phyloP scores from a whole-genome alignment of 495 filamentous ascomycete genomes.

The Usnea hakonensis region DNA sequence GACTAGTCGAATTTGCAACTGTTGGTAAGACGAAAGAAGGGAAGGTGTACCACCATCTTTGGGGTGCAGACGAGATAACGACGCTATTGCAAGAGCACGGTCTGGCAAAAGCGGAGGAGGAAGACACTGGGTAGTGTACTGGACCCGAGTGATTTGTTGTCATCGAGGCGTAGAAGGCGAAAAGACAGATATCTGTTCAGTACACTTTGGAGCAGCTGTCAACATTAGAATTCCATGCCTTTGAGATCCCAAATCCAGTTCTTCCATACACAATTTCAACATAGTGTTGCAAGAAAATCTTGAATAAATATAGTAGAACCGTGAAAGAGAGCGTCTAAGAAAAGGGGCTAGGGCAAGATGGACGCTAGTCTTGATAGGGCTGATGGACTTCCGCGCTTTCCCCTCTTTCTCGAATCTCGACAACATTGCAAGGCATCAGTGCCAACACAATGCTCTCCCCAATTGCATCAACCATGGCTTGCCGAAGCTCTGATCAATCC shows the following conservation, averaged over 20 bases:
- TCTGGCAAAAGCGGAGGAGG: slow-evolving; percentile 77
- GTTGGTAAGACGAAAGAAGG: slow-evolving; percentile 91
- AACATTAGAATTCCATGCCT: neutral
- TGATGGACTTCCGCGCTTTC: neutral
- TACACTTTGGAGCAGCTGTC: neutral
- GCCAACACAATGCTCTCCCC: slow-evolving; percentile 30
- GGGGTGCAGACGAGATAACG: slow-evolving; percentile 95
- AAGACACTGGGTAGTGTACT: slow-evolving; percentile 52
- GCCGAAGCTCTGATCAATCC: neutral
- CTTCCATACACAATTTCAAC: neutral
- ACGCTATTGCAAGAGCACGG: slow-evolving; percentile 90
- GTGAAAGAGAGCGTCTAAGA: slow-evolving; percentile 18
- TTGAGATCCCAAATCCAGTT: neutral
- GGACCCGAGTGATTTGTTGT: neutral
- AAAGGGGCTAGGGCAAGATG: slow-evolving; percentile 13
- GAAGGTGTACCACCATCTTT: slow-evolving; percentile 95
- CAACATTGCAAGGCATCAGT: slow-evolving; percentile 24
- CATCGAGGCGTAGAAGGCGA: neutral
- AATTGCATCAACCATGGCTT: slow-evolving; percentile 25
- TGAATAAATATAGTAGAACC: neutral
- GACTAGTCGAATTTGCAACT: slow-evolving; percentile 91
- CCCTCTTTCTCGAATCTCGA: slow-evolving; percentile 13
- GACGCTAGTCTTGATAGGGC: slow-evolving; percentile 10
- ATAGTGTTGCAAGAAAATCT: neutral
- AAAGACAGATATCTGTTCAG: neutral